Conservation (phyloP, 2,329 filamentous ascomycete genomes). For the Cladosporium cucumerinum region DNA sequence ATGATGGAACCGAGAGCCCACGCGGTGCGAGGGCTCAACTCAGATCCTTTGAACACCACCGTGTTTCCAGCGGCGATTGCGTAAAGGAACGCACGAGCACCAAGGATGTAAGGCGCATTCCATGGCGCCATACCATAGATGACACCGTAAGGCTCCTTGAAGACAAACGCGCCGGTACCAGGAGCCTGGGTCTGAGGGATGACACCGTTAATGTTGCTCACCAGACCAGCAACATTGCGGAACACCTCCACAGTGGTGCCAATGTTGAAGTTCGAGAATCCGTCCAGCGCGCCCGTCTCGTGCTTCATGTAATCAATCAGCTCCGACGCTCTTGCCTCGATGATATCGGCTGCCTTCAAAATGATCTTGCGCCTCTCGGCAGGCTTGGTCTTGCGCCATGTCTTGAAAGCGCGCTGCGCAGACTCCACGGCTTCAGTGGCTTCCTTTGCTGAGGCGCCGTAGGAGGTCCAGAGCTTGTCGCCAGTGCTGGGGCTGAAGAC, state of each 20-base stretch:
- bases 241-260: constrained; percentile 43
- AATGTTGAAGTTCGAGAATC: constrained; percentile 42
- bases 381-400: constrained; percentile 65
- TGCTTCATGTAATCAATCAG: constrained; percentile 57
- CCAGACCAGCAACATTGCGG: constrained; percentile 51
- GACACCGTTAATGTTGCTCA: constrained; percentile 47
- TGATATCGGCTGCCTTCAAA: constrained; percentile 63
- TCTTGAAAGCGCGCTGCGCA: constrained; percentile 64
- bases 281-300: constrained; percentile 53
- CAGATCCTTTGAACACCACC: constrained; percentile 67
- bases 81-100: constrained; percentile 49
- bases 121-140: constrained; percentile 77
- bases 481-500: constrained; percentile 56
- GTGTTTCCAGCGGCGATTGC: constrained; percentile 74
- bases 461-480: constrained; percentile 54
- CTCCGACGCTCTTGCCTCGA: constrained; percentile 59
- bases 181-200: constrained; percentile 49
- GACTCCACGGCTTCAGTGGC: constrained; percentile 56
- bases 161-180: constrained; percentile 59
- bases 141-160: constrained; percentile 76
- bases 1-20: constrained; percentile 62
- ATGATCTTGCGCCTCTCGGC: constrained; percentile 65
- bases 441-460: constrained; percentile 55
- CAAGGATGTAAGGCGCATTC: constrained; percentile 56
- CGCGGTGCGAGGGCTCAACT: constrained; percentile 62